Evolutionary conservation across 2,329 filamentous ascomycete genomes (phyloP), one percentile per base, ranked within the genome.

Genomic region (Aspergillus pseudoterreus): DNA sequence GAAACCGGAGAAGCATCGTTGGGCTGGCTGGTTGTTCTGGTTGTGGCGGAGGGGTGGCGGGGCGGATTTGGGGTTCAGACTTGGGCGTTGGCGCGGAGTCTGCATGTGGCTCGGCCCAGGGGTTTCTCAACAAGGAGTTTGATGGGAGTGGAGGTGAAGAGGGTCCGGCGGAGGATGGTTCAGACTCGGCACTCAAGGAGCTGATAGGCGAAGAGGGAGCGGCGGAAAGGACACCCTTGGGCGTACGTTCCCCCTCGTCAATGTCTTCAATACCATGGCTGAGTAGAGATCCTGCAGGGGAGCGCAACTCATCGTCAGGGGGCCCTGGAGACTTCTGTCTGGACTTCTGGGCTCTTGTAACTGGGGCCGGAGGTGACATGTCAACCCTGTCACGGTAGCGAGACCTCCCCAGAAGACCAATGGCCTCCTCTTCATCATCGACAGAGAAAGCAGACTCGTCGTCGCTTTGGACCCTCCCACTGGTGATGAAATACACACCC

Each of bases 401-500:
- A 49, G 75, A 71, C 33, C 67, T 68, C 58, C 68, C 60, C 51
- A 70, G 52, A 54, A 73, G 62, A 48, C 70, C 71, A 62, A 73
- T 74, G 44, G 64, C 73, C 57, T 78, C 79, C 63, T 87, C 84
- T 62, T 86, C 84, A 39, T 81, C 77, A 35, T 81, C 79, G 46
- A 86, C 85, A 11, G 81, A 83, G 59, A 86, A 85, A 57, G 86
- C 83, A 14, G 83, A 75, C 33, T 82, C 82, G 42, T 84, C 82
- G 24, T 72, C 80, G 10, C 78, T 73, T 12, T 71, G 74, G 46
- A 81, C 76, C 59, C 92, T 81, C 49, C 90, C 91, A 63, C 88
- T 95, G 1, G 94, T 97, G 65, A 99, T 96, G 59, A 96, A 82
- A 72, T 94, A 97, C n/a, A 99, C 94, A 9, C 94, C 94, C 53